Base-by-base conservation (phyloP, 208 protist species). In the Trypanosoma congolense region DNA sequence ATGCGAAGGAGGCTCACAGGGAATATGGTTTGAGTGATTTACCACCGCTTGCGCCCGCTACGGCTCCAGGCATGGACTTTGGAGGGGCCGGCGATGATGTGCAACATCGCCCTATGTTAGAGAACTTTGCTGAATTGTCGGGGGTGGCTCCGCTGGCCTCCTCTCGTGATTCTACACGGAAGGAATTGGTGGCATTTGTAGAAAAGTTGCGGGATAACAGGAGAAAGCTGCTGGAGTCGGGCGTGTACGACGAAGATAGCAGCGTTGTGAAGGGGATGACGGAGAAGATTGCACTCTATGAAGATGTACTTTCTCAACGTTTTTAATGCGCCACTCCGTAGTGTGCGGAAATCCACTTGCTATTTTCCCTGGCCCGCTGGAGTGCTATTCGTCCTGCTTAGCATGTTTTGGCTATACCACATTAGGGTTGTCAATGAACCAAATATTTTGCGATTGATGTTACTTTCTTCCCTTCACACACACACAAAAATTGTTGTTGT, bases 231-330 rank as follows among this genome's bases (percentile, higher is more conserved):
- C 57, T 92, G 9, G 84, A 91, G 31, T 91, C 88, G 0, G 82
- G 84, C 9, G 88, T 91, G 54, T 95, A 95, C 74, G 41, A 31
- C 16, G 68, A 77, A 60, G 42, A 60, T 21, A 70, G 92, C 38
- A 43, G 59, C 9, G 71, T 95, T 33, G 57, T 95, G 29, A 47
- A 38, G 35, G 84, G 92, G 60, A 95, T 95, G 88, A 69, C 51
- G 5, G 76, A 90, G 35, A 95, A 95, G 59, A 92, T 95, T 47
- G 55, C 52, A 16, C 49, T 89, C n/a, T 95, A 95, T 52, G 87
- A 94, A 53, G 60, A 88, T 36, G 91, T 90, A 51, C 38, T 87
- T 18, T 35, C 51, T 5, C 21, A 33, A 8, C 55, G 70, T 29
- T 70, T 61, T 22, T 60, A 33, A 65, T 29, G 12, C 48, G 33